These are phyloP conservation scores for Epicoccum nigrum DNA, from an alignment of 2,329 filamentous ascomycete species.

Conservation along the genomic window DNA sequence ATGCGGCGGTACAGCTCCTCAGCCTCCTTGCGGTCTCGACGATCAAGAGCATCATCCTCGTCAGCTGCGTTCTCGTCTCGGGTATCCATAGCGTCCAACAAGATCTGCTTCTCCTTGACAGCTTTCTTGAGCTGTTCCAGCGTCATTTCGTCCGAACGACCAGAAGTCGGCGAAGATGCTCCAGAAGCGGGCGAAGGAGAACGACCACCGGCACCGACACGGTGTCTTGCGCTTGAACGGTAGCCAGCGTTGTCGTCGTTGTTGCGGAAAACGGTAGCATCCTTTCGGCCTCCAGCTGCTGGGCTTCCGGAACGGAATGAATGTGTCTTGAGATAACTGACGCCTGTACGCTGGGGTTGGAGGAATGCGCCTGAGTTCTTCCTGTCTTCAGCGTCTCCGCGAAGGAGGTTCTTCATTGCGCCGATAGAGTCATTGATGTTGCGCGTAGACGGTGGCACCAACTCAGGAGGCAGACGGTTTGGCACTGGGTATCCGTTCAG, in stretches of 20 bases:
- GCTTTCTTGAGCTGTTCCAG: constrained; percentile 90
- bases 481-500: constrained; percentile 95
- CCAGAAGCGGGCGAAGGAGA: constrained; percentile 80
- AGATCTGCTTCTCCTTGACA: constrained; percentile 90
- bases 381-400: constrained; percentile 85
- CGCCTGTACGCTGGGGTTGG: constrained; percentile 94
- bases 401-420: constrained; percentile 86
- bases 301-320: constrained; percentile 77
- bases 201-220: constrained; percentile 69
- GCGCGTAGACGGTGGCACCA: constrained; percentile 91
- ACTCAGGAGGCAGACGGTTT: constrained; percentile 83
- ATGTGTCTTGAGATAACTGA: constrained; percentile 95
- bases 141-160: constrained; percentile 76
- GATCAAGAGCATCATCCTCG: constrained; percentile 89
- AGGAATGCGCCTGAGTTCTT: constrained; percentile 90
- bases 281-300: constrained; percentile 72
- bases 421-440: constrained; percentile 94
- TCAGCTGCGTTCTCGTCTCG: constrained; percentile 88
- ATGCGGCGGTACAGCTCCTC: constrained; percentile 95
- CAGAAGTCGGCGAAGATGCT: constrained; percentile 58
- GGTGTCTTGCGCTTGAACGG: constrained; percentile 87
- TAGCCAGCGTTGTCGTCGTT: constrained; percentile 92
- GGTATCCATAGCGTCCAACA: constrained; percentile 96
- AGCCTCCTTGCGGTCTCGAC: constrained; percentile 86
- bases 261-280: constrained; percentile 96